phyloP scores from a whole-genome alignment of 768 basidiomycete species.

The Asterophora lycoperdoides region DNA sequence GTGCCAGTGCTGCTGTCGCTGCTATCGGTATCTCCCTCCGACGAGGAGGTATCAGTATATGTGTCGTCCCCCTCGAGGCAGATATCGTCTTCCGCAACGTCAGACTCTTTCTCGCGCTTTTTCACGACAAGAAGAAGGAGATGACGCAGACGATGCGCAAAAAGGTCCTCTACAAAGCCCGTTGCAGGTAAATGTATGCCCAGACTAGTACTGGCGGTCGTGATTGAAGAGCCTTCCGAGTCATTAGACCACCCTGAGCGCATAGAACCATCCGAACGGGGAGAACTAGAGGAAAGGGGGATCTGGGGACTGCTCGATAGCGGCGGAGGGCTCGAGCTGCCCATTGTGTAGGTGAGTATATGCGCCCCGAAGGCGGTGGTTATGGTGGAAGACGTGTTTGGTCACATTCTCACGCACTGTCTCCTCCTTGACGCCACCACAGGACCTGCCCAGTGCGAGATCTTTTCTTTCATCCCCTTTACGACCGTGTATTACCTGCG shows the following conservation, averaged over 20 bases:
- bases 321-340: slow-evolving; percentile 4
- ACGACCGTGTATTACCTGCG: neutral
- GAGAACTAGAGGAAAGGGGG: neutral
- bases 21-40: neutral
- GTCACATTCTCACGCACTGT: too few species aligned
- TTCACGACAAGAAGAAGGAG: neutral
- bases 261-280: neutral
- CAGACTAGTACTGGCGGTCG: neutral
- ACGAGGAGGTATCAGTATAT: neutral
- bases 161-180: neutral
- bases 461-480: too few species aligned
- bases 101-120: neutral
- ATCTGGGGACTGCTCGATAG: slow-evolving; percentile 1
- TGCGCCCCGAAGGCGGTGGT: neutral
- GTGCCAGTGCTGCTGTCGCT: too few species aligned
- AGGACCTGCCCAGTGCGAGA: too few species aligned
- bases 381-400: too few species aligned
- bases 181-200: neutral
- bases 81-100: neutral
- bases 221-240: neutral
- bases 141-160: neutral
- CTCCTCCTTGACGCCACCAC: too few species aligned
- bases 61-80: neutral
- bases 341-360: neutral
- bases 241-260: neutral